phyloP scores from a whole-genome alignment of 1,284 basidiomycete species.

The Sanghuangporus sanghuang region DNA sequence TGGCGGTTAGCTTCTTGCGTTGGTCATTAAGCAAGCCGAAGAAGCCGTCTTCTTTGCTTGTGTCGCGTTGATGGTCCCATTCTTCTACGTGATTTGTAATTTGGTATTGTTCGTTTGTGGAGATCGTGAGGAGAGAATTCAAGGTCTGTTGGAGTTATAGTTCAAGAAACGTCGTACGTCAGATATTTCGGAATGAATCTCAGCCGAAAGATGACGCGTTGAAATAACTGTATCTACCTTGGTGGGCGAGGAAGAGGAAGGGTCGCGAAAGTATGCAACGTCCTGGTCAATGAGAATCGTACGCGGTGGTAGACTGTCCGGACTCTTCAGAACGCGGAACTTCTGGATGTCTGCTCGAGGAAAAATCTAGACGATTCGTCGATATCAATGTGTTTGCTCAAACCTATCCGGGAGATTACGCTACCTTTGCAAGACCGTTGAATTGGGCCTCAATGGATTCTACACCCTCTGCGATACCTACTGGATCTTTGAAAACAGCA shows the following conservation, averaged over 20 bases:
- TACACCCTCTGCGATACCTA: slow-evolving; percentile 41
- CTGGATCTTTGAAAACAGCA: slow-evolving; percentile 45
- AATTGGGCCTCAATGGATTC: slow-evolving; percentile 42
- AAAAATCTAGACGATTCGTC: slow-evolving; percentile 31
- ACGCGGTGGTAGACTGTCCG: slow-evolving; percentile 31
- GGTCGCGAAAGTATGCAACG: slow-evolving; percentile 41
- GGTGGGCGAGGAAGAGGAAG: slow-evolving; percentile 33
- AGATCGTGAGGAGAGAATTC: slow-evolving; percentile 42
- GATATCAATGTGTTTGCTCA: not conserved
- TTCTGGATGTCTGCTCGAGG: slow-evolving; percentile 38
- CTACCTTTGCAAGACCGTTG: slow-evolving; percentile 41
- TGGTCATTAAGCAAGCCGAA: slow-evolving; percentile 42
- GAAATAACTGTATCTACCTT: slow-evolving; percentile 28
- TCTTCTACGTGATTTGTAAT: slow-evolving; percentile 41
- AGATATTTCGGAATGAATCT: not conserved
- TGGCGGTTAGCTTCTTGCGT: slow-evolving; percentile 40
- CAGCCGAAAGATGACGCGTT: not conserved
- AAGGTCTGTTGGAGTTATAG: slow-evolving; percentile 27
- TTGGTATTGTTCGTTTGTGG: slow-evolving; percentile 34
- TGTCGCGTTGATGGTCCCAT: slow-evolving; percentile 42
- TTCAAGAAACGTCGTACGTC: not conserved
- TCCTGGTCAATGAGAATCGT: slow-evolving; percentile 46
- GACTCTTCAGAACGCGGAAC: slow-evolving; percentile 41
- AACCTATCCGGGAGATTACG: not conserved
- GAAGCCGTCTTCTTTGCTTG: slow-evolving; percentile 39